These are phyloP conservation scores for Leishmania mexicana DNA, from an alignment of 208 protist genomes.

Conservation along the genomic window DNA sequence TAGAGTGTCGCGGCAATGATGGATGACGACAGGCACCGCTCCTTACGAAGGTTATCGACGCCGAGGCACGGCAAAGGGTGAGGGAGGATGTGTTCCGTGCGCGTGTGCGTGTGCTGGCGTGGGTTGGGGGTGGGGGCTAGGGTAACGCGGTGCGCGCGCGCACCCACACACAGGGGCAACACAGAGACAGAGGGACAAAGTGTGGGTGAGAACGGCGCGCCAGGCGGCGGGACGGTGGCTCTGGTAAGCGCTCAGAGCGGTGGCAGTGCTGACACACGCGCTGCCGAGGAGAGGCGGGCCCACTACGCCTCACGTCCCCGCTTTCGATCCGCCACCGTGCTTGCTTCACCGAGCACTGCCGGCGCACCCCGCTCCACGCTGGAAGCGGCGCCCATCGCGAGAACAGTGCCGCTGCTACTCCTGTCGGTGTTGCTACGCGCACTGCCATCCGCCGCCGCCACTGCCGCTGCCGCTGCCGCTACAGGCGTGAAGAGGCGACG, in stretches of 20 bases:
- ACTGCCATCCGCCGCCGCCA: too few species aligned
- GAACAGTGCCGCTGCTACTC: neutral
- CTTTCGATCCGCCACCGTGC: constrained; percentile 9
- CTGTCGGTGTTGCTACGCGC: neutral
- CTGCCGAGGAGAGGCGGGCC: too few species aligned
- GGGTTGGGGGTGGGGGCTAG: neutral
- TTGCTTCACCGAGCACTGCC: neutral
- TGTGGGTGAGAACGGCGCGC: neutral
- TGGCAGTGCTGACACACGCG: neutral
- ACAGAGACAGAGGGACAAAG: neutral
- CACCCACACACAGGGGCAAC: neutral
- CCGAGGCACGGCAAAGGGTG: neutral
- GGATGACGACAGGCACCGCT: neutral
- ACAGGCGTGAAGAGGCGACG: constrained; percentile 14
- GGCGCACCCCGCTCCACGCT: neutral
- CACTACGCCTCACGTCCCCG: constrained; percentile 3
- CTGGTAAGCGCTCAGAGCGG: neutral
- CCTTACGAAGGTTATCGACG: neutral
- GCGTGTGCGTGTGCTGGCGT: neutral
- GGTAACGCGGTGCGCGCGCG: neutral
- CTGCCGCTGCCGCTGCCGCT: neutral
- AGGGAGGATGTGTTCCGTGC: neutral
- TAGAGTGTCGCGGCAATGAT: neutral
- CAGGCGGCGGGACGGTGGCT: neutral
- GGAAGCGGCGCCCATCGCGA: neutral